phyloP scores from a whole-genome alignment of 1,284 basidiomycete genomes.

The Blastosporella zonata region DNA sequence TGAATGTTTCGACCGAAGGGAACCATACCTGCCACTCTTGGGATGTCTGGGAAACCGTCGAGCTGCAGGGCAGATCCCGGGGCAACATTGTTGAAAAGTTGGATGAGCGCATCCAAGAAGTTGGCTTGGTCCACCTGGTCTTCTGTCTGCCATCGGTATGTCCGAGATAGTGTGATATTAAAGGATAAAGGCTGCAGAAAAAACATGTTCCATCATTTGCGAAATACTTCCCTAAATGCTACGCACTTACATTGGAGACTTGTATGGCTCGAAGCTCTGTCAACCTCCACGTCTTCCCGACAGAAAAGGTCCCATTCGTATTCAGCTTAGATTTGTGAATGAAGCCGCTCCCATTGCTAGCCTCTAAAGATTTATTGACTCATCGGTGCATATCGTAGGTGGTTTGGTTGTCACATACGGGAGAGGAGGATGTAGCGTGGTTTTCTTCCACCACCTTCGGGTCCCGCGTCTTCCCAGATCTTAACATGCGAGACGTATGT shows the following conservation, averaged over 20 bases:
- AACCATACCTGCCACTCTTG: constrained; percentile 33
- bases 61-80: constrained; percentile 50
- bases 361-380: constrained; percentile 43
- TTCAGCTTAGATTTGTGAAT: constrained; percentile 98
- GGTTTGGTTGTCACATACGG: constrained; percentile 51
- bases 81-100: constrained; percentile 66
- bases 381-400: constrained; percentile 14
- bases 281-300: constrained; percentile 96
- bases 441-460: constrained; percentile 68
- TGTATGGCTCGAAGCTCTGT: constrained; percentile 80
- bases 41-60: constrained; percentile 50
- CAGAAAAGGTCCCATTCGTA: constrained; percentile 92
- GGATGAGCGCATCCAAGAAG: constrained; percentile 69
- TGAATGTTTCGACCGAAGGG: not conserved
- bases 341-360: constrained; percentile 62
- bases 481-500: constrained; percentile 83
- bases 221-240: not conserved
- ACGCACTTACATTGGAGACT: constrained; percentile 63
- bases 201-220: not conserved
- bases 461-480: constrained; percentile 79
- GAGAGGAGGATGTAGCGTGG: constrained; percentile 85
- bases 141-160: constrained; percentile 88
- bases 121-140: constrained; percentile 63
- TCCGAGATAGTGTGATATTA: constrained; percentile 79
- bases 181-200: constrained; percentile 58